Base-by-base conservation (phyloP, 345 rosid species). In the Draba incana region DNA sequence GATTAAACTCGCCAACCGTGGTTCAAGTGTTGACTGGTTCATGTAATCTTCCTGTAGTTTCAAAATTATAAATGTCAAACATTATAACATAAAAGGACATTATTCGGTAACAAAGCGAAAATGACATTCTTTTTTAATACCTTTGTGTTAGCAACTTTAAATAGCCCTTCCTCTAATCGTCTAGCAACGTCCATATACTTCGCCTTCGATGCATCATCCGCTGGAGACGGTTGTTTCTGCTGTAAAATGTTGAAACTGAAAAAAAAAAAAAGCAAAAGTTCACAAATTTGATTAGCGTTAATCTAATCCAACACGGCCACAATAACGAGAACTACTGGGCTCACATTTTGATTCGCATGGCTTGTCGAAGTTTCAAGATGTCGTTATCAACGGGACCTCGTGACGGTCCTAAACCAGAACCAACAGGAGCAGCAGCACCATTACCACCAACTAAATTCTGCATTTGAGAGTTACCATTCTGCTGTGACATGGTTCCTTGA, bases 151-250 rank as follows among this genome's bases (percentile, higher is more conserved):
- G 98, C 97, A 39, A 42, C 42, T 83, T 81, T 92, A 71, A 87
- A 88, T 13, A 95, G 73, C 45, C 97, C 92, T 67, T 89, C 97
- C 75, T 95, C 99, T 64, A 92, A 79, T 63, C 99, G 93, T 79
- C 78, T 95, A 44, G 88, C 87, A 53, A 89, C 68, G 73, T 88
- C 96, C 80, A 45, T 81, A 46, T 69, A 76, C 83, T 55, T 95
- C 35, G 70, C 74, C 71, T 77, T 79, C 69, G 82, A 81, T 57
- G 70, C 42, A 0, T 88, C 96, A 66, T 58, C 77, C 64, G 83
- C 66, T 53, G 82, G 74, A 35, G 76, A 79, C 25, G 77, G 66
- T 43, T 85, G 87, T 64, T 86, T 84, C 63, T 80, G 83, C 64
- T 80, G 73, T 57, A 95, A 78, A 48, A 86, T 70, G 8, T 31